Conservation (phyloP, 306 rosid species). For the Quercus bicolor region DNA sequence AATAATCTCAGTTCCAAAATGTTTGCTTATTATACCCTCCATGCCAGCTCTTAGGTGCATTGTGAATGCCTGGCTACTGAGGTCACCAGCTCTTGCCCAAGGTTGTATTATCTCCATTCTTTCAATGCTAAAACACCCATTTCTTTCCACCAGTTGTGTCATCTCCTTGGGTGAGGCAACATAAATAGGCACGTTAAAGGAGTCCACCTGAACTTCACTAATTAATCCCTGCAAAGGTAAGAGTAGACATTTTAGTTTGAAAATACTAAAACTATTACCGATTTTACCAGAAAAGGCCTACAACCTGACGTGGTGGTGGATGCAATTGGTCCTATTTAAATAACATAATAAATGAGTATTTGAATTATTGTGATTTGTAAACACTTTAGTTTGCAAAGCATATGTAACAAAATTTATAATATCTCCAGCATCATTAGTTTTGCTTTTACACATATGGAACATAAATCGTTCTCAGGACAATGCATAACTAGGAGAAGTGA, state of each 20-base stretch:
- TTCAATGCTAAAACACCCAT: constrained; percentile 15
- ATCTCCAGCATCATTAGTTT: no score
- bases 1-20: constrained; percentile 5
- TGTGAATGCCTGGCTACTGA: background rate
- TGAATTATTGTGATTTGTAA: no score
- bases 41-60: background rate
- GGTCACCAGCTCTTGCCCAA: background rate
- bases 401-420: no score
- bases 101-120: background rate
- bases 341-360: no score
- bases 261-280: no score
- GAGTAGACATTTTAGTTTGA: background rate
- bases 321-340: no score
- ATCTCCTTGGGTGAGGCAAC: background rate
- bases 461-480: background rate
- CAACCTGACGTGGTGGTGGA: no score
- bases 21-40: background rate
- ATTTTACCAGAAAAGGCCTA: no score
- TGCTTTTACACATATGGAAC: background rate
- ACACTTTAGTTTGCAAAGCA: no score
- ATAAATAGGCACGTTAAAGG: constrained; percentile 8
- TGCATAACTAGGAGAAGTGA: background rate
- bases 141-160: background rate
- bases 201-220: constrained; percentile 8
- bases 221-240: constrained; percentile 3